Base-by-base conservation (phyloP, 306 rosid species). In the Sechiopsis laciniata region DNA sequence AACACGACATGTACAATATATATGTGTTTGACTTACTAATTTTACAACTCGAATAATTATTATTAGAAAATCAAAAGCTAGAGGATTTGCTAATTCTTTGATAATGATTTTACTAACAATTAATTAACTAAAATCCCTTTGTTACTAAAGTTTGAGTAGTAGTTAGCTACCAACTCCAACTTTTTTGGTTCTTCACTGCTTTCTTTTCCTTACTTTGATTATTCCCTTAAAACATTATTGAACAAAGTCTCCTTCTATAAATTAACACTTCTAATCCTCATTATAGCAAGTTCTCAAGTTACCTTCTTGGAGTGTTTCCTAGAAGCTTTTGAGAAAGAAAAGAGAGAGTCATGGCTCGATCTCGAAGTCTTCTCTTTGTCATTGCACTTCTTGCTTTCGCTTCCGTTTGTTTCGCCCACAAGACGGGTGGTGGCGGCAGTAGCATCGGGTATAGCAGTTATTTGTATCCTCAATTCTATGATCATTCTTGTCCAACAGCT, bases 401-500 rank as follows among this genome's bases (percentile, higher is more conserved):
- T 51, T 94, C 96, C 29, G 61, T 80, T 32, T 82, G 88, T 74
- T 80, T 83, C 52, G 76, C 92, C 55, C 6, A 10, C 52, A 60
- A 29, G 16, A 26, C 21, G 0, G 63, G 64, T 35, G 80, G 82
- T 10, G 52, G 29, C 1, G 20, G 72, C 8, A 10, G 37, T 0
- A 0, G 24, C 0, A 10, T 19, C 12, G 22, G 50, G 0, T 8
- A 16, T 2, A 15, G 53, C 0, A 19, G 35, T 14, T 71, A 71
- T 73, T 85, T 91, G 32, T 89, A 83, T 84, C 95, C 92, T 0
- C 97, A 91, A 56, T 91, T 86, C 74, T 91, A 91, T 55, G 87
- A 89, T 10, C 83, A 79, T 40, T 88, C 95, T 3, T 91, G 96
- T 70, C 96, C 96, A 0, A 79, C 53, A 84, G 96, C 97, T 78